These are phyloP conservation scores for Potentilla sterilis DNA, from an alignment of 306 rosid species.

Conservation along the genomic window DNA sequence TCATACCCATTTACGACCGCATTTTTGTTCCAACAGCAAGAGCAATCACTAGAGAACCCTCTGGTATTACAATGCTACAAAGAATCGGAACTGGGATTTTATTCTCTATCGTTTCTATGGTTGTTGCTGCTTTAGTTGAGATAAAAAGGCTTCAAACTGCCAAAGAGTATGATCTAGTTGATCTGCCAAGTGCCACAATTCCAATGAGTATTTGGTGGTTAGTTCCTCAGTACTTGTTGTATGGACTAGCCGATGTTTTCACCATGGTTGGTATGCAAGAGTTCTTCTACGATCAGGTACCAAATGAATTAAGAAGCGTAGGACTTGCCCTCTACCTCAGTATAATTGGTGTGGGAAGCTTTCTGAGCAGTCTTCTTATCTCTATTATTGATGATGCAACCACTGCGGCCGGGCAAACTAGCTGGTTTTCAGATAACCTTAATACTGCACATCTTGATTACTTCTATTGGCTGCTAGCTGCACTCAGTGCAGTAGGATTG, in stretches of 20 bases:
- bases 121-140: constrained; percentile 57
- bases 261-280: constrained; percentile 77
- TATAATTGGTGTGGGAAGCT: constrained; percentile 62
- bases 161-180: constrained; percentile 46
- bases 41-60: constrained; percentile 44
- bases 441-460: constrained; percentile 71
- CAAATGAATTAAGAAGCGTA: constrained; percentile 56
- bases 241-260: constrained; percentile 54
- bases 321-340: constrained; percentile 68
- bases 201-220: constrained; percentile 82
- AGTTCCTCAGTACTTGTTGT: constrained; percentile 58
- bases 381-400: constrained; percentile 38
- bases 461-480: constrained; percentile 66
- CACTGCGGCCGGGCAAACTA: constrained; percentile 27
- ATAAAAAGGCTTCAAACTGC: constrained; percentile 58
- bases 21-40: constrained; percentile 54
- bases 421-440: constrained; percentile 65
- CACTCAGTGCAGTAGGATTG: constrained; percentile 35
- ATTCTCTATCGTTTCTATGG: constrained; percentile 36
- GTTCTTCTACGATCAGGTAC: constrained; percentile 75
- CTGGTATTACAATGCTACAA: constrained; percentile 71
- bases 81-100: constrained; percentile 68
- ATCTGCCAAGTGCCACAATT: constrained; percentile 46
- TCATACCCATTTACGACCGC: constrained; percentile 54
- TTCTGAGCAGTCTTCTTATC: constrained; percentile 60